These are phyloP conservation scores for Fonsecaea pugnacius DNA, from an alignment of 2,329 filamentous ascomycete species.

Conservation along the genomic window DNA sequence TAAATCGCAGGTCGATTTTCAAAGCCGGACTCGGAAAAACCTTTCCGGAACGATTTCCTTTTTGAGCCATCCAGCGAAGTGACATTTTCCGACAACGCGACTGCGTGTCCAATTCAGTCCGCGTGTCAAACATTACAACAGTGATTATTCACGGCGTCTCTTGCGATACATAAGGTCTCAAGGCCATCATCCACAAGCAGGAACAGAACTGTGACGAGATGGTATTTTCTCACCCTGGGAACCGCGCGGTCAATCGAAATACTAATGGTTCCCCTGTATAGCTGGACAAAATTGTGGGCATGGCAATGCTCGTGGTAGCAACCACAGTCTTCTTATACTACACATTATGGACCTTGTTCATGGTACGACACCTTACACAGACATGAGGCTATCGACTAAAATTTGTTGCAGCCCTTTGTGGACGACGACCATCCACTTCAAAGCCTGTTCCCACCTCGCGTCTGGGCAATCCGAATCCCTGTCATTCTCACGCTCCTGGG, in stretches of 20 bases:
- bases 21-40: conserved; percentile 16
- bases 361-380: conserved; percentile 65
- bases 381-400: conserved; percentile 12
- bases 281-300: conserved; percentile 86
- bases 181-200: background rate
- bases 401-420: conserved; percentile 78
- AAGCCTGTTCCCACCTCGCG: conserved; percentile 91
- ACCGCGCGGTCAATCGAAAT: background rate
- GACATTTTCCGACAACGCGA: conserved; percentile 20
- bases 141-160: background rate
- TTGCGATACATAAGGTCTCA: background rate
- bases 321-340: conserved; percentile 85
- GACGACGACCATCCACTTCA: conserved; percentile 92
- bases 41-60: conserved; percentile 1
- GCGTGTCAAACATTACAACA: background rate
- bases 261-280: conserved; percentile 47
- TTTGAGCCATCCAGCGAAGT: conserved; percentile 10
- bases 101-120: conserved; percentile 30
- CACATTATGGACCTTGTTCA: conserved; percentile 94
- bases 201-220: conserved; percentile 16
- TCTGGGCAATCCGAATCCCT: conserved; percentile 98
- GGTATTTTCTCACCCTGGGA: conserved; percentile 12
- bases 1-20: background rate
- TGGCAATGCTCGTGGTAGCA: conserved; percentile 75
- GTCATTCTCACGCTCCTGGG: conserved; percentile 93